These are phyloP conservation scores for Coprinopsis strossmayeri DNA, from an alignment of 768 basidiomycete species.

Conservation along the genomic window DNA sequence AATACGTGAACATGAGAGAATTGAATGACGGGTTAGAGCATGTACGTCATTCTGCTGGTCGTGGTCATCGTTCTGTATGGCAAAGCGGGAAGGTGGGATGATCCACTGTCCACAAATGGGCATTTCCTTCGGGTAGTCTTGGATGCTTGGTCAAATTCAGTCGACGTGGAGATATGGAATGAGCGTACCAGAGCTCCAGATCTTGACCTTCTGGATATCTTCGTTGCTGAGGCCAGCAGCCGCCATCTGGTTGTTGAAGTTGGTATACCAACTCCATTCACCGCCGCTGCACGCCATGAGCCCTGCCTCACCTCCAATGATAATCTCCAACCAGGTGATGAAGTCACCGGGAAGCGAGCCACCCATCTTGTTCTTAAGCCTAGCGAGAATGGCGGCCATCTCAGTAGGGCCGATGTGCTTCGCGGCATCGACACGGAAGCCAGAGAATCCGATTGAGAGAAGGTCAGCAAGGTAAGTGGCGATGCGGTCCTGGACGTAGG, in stretches of 20 bases:
- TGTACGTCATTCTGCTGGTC: slow-evolving; percentile 8
- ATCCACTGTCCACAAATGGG: slow-evolving; percentile 10
- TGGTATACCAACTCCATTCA: slow-evolving; percentile 10
- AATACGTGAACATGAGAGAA: neutral
- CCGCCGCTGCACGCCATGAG: slow-evolving; percentile 8
- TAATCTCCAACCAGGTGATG: slow-evolving; percentile 8
- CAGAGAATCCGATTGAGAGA: slow-evolving; percentile 9
- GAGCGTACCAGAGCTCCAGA: slow-evolving; percentile 9
- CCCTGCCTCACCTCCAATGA: slow-evolving; percentile 7
- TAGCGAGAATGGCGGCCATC: slow-evolving; percentile 1
- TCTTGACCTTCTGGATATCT: slow-evolving; percentile 9
- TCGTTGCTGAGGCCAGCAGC: neutral
- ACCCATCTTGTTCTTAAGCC: slow-evolving; percentile 10
- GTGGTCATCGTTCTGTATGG: slow-evolving; percentile 10
- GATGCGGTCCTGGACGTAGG: slow-evolving; percentile 10
- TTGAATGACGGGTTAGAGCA: neutral
- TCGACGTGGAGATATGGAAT: neutral
- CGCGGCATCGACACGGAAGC: slow-evolving; percentile 8
- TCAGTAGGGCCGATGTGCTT: slow-evolving; percentile 5
- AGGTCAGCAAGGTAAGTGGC: slow-evolving; percentile 8
- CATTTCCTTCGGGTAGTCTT: slow-evolving; percentile 9
- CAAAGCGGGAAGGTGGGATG: slow-evolving; percentile 7
- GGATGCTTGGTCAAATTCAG: neutral
- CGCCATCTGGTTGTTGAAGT: slow-evolving; percentile 6
- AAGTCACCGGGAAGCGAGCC: slow-evolving; percentile 7